Percentiles rank a stretch among this genome's conserved stretches.
Conservation (phyloP, 192 early-diverging fungal species). For the Helicostylum pulchrum region DNA sequence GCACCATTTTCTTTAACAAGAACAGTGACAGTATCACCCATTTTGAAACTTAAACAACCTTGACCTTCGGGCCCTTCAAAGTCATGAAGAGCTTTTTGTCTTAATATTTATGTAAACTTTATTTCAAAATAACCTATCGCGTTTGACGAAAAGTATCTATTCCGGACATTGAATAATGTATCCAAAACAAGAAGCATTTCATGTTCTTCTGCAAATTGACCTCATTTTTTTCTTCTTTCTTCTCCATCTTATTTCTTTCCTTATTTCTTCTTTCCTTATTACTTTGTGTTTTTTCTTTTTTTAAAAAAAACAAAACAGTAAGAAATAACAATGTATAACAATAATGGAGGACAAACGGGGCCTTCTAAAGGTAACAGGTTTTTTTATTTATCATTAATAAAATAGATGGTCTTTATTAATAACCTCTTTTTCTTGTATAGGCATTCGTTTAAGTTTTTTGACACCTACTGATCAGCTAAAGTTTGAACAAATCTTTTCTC, state of each 20-base stretch:
- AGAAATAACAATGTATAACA: constrained; percentile 5
- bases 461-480: constrained; percentile 35
- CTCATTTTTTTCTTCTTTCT: not conserved
- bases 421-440: constrained; percentile 2
- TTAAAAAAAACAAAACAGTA: not conserved
- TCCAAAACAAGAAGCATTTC: constrained; percentile 6
- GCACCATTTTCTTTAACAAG: constrained; percentile 45
- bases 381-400: not conserved
- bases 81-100: constrained; percentile 40
- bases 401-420: no score
- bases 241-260: not conserved
- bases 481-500: constrained; percentile 37
- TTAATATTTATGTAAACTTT: constrained; percentile 24
- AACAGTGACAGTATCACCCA: constrained; percentile 60
- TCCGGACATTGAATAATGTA: no score
- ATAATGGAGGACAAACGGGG: constrained; percentile 5
- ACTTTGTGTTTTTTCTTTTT: not conserved
- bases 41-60: constrained; percentile 61
- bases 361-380: constrained; percentile 7
- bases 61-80: constrained; percentile 38
- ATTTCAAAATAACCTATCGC: no score
- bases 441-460: constrained; percentile 36
- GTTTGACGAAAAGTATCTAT: no score
- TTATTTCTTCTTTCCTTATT: no score
- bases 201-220: not conserved